These are phyloP conservation scores for Silene conica DNA, from an alignment of 148 eudicot species.

Conservation along the genomic window DNA sequence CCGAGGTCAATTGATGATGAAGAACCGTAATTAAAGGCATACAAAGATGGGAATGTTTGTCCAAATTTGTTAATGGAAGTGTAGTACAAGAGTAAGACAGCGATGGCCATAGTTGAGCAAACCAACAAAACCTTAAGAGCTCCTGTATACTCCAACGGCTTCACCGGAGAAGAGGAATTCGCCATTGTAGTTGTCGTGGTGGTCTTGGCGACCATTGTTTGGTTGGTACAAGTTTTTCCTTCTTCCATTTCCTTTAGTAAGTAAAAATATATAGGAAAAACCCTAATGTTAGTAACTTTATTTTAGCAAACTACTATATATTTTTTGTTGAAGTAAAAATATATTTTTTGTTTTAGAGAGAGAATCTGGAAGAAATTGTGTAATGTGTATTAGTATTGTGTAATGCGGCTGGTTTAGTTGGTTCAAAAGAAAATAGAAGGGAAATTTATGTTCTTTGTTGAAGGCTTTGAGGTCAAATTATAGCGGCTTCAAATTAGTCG, in stretches of 20 bases:
- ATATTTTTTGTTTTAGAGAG: too few species aligned
- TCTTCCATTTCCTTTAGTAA: constrained; percentile 7
- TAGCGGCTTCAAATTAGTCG: too few species aligned
- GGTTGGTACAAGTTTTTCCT: neutral
- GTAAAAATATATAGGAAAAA: constrained; percentile 4
- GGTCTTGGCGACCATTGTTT: neutral
- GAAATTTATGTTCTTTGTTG: too few species aligned
- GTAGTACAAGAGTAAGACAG: constrained; percentile 5
- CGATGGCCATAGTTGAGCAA: neutral
- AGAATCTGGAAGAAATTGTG: too few species aligned
- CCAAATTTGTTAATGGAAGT: constrained; percentile 14
- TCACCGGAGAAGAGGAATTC: neutral
- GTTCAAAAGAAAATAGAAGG: too few species aligned
- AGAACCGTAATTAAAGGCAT: neutral
- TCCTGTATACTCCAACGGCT: constrained; percentile 1
- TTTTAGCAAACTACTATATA: neutral
- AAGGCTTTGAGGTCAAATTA: too few species aligned
- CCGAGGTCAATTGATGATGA: neutral
- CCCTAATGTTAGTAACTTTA: neutral
- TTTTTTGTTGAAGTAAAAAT: too few species aligned
- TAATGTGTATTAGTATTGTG: too few species aligned
- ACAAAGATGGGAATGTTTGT: constrained; percentile 6
- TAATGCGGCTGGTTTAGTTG: too few species aligned
- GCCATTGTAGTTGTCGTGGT: neutral
- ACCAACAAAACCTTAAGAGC: constrained; percentile 3